Base-by-base conservation (phyloP, 2,329 filamentous ascomycete genomes). In the Phaeosphaeria sp. region DNA sequence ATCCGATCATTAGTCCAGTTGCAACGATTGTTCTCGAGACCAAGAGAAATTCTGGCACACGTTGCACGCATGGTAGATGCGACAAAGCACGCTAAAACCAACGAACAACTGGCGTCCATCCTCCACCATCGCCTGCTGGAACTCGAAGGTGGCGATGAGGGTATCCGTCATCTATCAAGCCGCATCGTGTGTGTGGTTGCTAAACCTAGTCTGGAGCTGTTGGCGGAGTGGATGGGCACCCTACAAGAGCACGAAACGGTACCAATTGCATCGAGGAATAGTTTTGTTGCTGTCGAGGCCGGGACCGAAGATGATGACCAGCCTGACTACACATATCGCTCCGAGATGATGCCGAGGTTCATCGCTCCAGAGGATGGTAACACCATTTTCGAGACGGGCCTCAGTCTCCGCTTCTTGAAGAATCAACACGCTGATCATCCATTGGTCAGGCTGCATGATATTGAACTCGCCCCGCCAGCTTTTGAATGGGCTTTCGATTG, bases 321-420 rank as follows among this genome's bases (percentile, higher is more conserved):
- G 21, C 72, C 83, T 1, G 86, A 90, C 60, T 91, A 86, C 64
- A 77, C 86, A 6, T 83, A 93, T 30, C 87, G 90, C 58, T 80
- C 82, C 21, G 80, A 84, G 25, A 85, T 85, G 60, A 87, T 95
- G 78, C 91, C 91, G 0, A 80, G 83, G 1, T 95, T 95, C 64
- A 82, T 96, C 46, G 84, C 88, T 0, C 74, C 80, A 5, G 91
- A 95, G 56, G 85, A 93, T 63, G 88, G 87, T 2, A 83, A 85
- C 50, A 80, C 83, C 5, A 86, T 95, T n/a, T 93, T 94, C 63
- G 91, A 96, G 72, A 90, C 89, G 3, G 92, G 91, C 3, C 86
- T 85, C 66, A 94, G 90, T 71, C 77, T 96, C 48, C 86, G 90
- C 7, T 87, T 95, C 53, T 81, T 96, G 48, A 85, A 87, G 65